phyloP scores from a whole-genome alignment of 2,329 filamentous ascomycete species.

The Catunica adiposa region DNA sequence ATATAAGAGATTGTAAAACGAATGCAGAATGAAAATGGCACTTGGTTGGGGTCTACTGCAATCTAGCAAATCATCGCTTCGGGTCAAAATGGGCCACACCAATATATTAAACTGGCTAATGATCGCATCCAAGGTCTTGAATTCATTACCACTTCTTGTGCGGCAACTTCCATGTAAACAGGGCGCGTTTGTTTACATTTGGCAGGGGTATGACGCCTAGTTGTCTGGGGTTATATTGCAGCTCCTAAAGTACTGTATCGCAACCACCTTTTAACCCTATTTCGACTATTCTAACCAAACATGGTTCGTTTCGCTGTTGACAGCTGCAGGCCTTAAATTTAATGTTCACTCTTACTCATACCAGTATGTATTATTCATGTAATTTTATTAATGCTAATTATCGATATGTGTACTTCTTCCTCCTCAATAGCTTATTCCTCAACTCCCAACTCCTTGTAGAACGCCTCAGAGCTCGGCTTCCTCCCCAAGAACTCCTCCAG shows the following conservation, averaged over 20 bases:
- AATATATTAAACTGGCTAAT: too few species aligned
- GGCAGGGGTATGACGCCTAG: not conserved
- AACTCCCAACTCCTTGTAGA: slow-evolving; percentile 58
- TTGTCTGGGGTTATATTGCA: not conserved
- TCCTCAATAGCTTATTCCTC: not conserved
- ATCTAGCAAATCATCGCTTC: too few species aligned
- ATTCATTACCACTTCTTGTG: too few species aligned
- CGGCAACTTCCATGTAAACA: not conserved
- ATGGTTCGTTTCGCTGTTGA: too few species aligned
- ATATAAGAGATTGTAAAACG: too few species aligned
- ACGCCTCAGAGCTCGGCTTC: slow-evolving; percentile 60
- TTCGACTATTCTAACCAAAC: not conserved
- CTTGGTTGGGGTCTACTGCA: too few species aligned
- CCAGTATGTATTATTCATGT: too few species aligned
- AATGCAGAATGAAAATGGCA: too few species aligned
- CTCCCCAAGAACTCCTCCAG: slow-evolving; percentile 63
- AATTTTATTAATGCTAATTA: not conserved
- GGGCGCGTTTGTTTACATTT: slow-evolving; percentile 4
- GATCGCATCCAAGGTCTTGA: too few species aligned
- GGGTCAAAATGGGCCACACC: too few species aligned
- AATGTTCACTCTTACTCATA: too few species aligned
- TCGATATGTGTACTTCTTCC: not conserved
- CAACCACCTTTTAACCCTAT: not conserved
- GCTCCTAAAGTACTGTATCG: not conserved
- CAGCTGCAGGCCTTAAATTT: too few species aligned